A percentile compares a stretch with the other conserved stretches of the same genome.
phyloP scores from a whole-genome alignment of 345 rosid genomes.

The Orychophragmus violaceus region DNA sequence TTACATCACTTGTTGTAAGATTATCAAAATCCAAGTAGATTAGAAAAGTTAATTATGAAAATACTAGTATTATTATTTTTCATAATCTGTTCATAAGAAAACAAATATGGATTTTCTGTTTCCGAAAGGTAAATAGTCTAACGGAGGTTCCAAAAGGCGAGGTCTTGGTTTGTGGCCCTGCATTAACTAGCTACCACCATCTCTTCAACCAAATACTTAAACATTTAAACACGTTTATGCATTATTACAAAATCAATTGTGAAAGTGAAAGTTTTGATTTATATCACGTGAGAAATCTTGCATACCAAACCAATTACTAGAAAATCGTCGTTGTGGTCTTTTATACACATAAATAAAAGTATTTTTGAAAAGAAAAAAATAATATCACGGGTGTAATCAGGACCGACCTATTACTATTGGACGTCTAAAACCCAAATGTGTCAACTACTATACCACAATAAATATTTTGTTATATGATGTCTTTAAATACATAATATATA shows the following conservation, averaged over 20 bases:
- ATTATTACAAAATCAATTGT: neutral
- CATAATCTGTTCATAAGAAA: neutral
- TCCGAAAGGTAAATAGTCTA: neutral
- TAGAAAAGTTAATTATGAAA: neutral
- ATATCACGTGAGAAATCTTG: neutral
- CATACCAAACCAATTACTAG: neutral
- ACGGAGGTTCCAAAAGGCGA: neutral
- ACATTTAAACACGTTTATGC: neutral
- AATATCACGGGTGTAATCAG: neutral
- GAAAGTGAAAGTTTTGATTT: neutral
- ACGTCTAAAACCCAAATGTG: no score
- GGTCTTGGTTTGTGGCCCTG: neutral
- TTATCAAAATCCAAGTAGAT: neutral
- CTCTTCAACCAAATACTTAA: neutral
- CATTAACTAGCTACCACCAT: neutral
- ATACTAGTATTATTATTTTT: neutral
- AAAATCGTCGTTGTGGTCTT: neutral
- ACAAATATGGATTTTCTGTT: neutral
- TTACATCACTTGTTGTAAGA: neutral
- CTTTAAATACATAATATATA: no score
- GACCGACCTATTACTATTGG: no score
- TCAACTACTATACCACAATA: no score
- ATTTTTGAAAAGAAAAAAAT: neutral
- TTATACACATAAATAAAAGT: neutral
- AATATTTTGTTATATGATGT: no score